These are phyloP conservation scores for Globisporangium paddicum DNA, from an alignment of 352 stramenopile species.

Conservation along the genomic window DNA sequence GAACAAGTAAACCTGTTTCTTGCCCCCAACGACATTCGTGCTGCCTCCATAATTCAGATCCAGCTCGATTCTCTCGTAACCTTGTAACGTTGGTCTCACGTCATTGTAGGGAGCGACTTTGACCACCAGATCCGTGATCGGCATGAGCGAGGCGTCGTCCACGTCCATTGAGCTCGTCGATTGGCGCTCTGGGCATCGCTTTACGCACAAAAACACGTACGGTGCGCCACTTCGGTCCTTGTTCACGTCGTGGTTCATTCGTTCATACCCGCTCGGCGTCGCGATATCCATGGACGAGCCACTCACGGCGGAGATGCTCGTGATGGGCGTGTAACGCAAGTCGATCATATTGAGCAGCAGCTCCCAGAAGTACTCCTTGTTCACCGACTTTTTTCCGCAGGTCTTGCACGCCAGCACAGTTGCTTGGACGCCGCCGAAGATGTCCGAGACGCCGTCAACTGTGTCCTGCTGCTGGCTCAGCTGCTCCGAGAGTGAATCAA, in stretches of 20 bases:
- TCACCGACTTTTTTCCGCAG: slow-evolving; percentile 77
- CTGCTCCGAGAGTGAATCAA: slow-evolving; percentile 73
- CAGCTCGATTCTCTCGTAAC: slow-evolving; percentile 77
- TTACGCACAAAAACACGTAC: slow-evolving; percentile 84
- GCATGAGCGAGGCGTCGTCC: slow-evolving; percentile 26
- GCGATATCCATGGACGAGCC: slow-evolving; percentile 65
- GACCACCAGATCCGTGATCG: slow-evolving; percentile 80
- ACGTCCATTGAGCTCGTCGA: slow-evolving; percentile 25
- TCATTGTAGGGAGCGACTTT: slow-evolving; percentile 58
- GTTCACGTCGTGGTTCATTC: slow-evolving; percentile 82
- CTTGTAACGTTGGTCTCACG: slow-evolving; percentile 50
- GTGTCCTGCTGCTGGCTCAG: slow-evolving; percentile 58
- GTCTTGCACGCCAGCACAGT: slow-evolving; percentile 82
- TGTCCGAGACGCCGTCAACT: slow-evolving; percentile 49
- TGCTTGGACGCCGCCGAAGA: slow-evolving; percentile 79
- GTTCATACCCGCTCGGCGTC: slow-evolving; percentile 63
- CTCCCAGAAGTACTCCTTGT: slow-evolving; percentile 88
- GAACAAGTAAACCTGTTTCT: slow-evolving; percentile 88
- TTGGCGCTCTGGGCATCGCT: slow-evolving; percentile 51
- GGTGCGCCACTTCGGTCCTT: slow-evolving; percentile 72
- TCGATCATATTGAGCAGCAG: slow-evolving; percentile 89
- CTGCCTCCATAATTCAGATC: slow-evolving; percentile 76
- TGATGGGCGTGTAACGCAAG: slow-evolving; percentile 85
- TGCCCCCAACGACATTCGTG: slow-evolving; percentile 33
- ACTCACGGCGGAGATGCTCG: slow-evolving; percentile 67